Conservation (phyloP, 495 filamentous ascomycete species). For the Staphylotrichum tortipilum region DNA sequence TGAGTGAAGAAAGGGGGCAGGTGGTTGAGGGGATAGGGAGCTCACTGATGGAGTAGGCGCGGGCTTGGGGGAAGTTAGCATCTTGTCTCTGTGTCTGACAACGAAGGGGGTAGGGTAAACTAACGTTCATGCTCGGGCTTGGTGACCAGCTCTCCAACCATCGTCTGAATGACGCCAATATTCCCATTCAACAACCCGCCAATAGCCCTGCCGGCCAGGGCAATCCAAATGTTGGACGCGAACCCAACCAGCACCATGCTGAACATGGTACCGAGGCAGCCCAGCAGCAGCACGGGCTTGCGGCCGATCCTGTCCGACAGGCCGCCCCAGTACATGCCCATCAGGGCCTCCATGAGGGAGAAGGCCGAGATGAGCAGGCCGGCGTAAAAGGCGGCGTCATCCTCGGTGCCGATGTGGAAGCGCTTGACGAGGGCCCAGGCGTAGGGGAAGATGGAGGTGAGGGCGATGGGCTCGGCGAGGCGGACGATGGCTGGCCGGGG, state of each 20-base stretch:
- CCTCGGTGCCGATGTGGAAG: constrained; percentile 56
- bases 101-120: constrained; percentile 21
- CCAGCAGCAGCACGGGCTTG: constrained; percentile 73
- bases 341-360: constrained; percentile 67
- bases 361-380: constrained; percentile 82
- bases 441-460: constrained; percentile 83
- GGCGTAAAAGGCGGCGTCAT: constrained; percentile 72
- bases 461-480: constrained; percentile 78
- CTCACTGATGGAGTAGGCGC: constrained; percentile 60
- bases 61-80: constrained; percentile 45
- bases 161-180: constrained; percentile 84
- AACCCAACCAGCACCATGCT: constrained; percentile 79
- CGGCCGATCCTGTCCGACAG: constrained; percentile 75
- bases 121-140: constrained; percentile 76
- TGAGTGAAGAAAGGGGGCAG: background rate
- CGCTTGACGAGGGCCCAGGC: constrained; percentile 74
- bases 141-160: constrained; percentile 75
- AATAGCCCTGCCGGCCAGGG: constrained; percentile 62
- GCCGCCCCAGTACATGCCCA: constrained; percentile 78
- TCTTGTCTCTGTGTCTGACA: background rate
- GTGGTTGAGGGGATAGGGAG: too few species aligned
- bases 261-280: constrained; percentile 69
- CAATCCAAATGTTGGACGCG: constrained; percentile 69
- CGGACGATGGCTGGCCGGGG: constrained; percentile 42
- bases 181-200: constrained; percentile 82